Percentiles rank a stretch among this genome's conserved stretches.
phyloP scores from a whole-genome alignment of 1,284 basidiomycete genomes.

The Dichomitus squalens region DNA sequence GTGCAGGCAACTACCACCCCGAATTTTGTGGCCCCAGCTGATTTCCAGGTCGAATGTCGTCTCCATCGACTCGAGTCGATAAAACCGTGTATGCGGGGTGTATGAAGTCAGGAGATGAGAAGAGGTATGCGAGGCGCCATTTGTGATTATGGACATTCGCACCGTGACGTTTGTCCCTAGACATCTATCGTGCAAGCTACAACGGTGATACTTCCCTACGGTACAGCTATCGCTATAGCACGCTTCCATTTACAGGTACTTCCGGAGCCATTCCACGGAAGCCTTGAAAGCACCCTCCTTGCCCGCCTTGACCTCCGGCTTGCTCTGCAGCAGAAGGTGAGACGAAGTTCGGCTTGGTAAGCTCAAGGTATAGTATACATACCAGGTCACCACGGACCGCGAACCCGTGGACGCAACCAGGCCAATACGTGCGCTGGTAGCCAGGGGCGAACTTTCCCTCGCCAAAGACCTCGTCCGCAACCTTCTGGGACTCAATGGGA shows the following conservation, averaged over 20 bases:
- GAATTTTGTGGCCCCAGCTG: too few relatives aligned
- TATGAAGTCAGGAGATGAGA: too few relatives aligned
- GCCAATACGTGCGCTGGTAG: conserved; percentile 47
- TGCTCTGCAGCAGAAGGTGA: conserved; percentile 26
- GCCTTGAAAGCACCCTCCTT: conserved; percentile 36
- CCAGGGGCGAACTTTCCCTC: conserved; percentile 49
- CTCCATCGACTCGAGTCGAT: too few relatives aligned
- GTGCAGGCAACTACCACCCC: too few relatives aligned
- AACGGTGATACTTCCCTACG: background rate
- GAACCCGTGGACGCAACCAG: conserved; percentile 57
- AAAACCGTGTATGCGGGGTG: too few relatives aligned
- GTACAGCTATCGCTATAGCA: background rate
- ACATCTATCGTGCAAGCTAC: background rate
- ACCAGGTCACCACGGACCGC: conserved; percentile 42
- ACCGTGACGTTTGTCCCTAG: too few relatives aligned
- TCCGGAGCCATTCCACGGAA: conserved; percentile 31
- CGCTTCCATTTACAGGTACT: conserved; percentile 21
- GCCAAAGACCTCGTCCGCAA: conserved; percentile 59
- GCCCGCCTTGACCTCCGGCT: conserved; percentile 35
- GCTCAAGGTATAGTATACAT: too few relatives aligned
- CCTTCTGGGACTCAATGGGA: conserved; percentile 46
- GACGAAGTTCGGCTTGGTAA: background rate
- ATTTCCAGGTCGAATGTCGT: too few relatives aligned
- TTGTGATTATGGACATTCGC: too few relatives aligned
- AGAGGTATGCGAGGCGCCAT: too few relatives aligned